Evolutionary conservation across 768 basidiomycete species (phyloP).

Genomic region (Suillus plorans): DNA sequence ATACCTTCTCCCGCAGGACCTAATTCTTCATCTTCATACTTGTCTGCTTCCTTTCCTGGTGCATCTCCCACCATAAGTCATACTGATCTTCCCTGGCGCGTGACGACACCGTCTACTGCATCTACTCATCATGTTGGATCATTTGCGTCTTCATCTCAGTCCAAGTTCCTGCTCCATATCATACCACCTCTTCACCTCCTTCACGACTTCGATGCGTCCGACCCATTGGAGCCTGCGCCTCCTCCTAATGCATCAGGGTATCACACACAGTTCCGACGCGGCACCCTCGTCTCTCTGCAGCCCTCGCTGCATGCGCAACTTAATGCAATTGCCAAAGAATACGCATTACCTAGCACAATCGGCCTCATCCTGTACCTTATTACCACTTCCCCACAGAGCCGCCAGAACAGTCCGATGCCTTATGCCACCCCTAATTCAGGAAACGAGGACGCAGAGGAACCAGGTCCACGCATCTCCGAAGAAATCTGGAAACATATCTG

Average conservation of each 20-base stretch:
- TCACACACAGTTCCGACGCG: slow-evolving; percentile 76
- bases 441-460: slow-evolving; percentile 45
- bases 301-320: slow-evolving; percentile 82
- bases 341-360: slow-evolving; percentile 82
- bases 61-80: slow-evolving; percentile 19
- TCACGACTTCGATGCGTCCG: slow-evolving; percentile 50
- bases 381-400: slow-evolving; percentile 31
- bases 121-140: slow-evolving; percentile 39
- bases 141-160: slow-evolving; percentile 41
- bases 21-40: slow-evolving; percentile 17
- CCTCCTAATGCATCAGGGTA: slow-evolving; percentile 69
- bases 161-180: slow-evolving; percentile 79
- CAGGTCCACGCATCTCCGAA: slow-evolving; percentile 82
- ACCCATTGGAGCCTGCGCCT: slow-evolving; percentile 46
- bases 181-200: slow-evolving; percentile 75
- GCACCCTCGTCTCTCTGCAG: slow-evolving; percentile 84
- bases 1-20: slow-evolving; percentile 61
- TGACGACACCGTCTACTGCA: slow-evolving; percentile 47
- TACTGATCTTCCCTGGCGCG: slow-evolving; percentile 42
- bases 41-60: slow-evolving; percentile 15
- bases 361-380: slow-evolving; percentile 86
- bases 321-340: slow-evolving; percentile 88
- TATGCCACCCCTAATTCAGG: slow-evolving; percentile 14
- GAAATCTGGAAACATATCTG: slow-evolving; percentile 90
- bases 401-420: slow-evolving; percentile 16